Evolutionary conservation across 2,329 filamentous ascomycete genomes (phyloP).

Genomic region (Aspergillus transmontanensis): DNA sequence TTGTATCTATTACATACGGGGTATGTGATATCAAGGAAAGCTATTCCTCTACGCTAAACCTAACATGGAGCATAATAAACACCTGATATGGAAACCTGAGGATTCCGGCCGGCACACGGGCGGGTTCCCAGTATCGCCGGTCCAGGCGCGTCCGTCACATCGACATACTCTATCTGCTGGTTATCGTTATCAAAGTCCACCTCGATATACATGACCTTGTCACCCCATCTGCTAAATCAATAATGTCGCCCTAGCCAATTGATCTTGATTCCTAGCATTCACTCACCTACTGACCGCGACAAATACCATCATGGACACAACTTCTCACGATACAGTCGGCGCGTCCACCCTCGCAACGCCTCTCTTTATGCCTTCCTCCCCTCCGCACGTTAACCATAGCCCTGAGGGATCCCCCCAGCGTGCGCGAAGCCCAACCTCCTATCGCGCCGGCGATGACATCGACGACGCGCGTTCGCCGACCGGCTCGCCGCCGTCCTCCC

Average conservation of each 20-base stretch:
- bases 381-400: constrained; percentile 21
- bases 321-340: constrained; percentile 46
- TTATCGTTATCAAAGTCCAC: neutral
- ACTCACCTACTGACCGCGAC: constrained; percentile 12
- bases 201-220: neutral
- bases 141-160: neutral
- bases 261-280: neutral
- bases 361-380: constrained; percentile 40
- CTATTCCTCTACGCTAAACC: neutral
- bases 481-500: constrained; percentile 18
- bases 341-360: constrained; percentile 42
- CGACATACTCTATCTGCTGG: neutral
- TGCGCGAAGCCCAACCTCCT: constrained; percentile 27
- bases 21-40: too few relatives aligned
- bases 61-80: neutral
- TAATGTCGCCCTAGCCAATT: constrained; percentile 3
- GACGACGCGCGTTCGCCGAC: constrained; percentile 15
- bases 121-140: neutral
- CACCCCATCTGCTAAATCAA: neutral
- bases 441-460: constrained; percentile 12
- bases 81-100: neutral
- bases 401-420: constrained; percentile 22
- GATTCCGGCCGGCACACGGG: neutral
- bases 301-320: constrained; percentile 37
- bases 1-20: too few relatives aligned